A percentile compares a stretch with the other conserved stretches of the same genome.
Evolutionary conservation across 2,329 filamentous ascomycete species (phyloP).

Genomic region (Fusarium equiseti): DNA sequence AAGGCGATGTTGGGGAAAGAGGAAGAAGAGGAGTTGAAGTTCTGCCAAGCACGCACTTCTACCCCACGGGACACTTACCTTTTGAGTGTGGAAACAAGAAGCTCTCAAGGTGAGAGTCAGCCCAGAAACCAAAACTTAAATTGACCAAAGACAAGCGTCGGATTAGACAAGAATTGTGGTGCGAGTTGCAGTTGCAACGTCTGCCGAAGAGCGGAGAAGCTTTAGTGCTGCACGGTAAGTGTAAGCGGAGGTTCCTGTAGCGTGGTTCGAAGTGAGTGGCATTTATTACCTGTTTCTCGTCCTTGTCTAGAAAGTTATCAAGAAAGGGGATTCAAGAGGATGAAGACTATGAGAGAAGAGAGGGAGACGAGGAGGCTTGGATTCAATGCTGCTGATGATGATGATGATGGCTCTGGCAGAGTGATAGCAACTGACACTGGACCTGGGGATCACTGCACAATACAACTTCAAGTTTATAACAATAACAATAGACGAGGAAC

Average conservation of each 20-base stretch:
- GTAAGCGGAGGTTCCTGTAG: slow-evolving; percentile 25
- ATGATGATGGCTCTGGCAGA: background rate
- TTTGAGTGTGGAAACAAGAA: background rate
- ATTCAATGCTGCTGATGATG: background rate
- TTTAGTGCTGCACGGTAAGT: slow-evolving; percentile 12
- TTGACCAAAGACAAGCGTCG: slow-evolving; percentile 27
- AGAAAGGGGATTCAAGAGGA: background rate
- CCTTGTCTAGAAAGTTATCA: background rate
- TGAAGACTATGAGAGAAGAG: background rate
- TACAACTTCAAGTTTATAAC: background rate
- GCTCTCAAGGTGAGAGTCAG: slow-evolving; percentile 28
- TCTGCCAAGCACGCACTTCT: slow-evolving; percentile 13
- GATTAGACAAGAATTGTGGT: slow-evolving; percentile 37
- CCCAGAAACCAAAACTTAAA: background rate
- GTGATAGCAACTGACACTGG: background rate
- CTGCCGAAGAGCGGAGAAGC: slow-evolving; percentile 39
- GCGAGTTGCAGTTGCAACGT: slow-evolving; percentile 19
- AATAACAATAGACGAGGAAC: background rate
- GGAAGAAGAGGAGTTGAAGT: slow-evolving; percentile 2
- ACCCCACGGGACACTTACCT: slow-evolving; percentile 7
- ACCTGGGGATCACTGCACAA: background rate
- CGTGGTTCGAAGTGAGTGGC: slow-evolving; percentile 15
- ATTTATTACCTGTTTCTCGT: background rate
- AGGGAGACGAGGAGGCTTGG: background rate
- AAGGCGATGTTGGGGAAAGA: slow-evolving; percentile 9